These are phyloP conservation scores for Aspergillus hortae DNA, from an alignment of 2,329 filamentous ascomycete genomes.

Conservation along the genomic window DNA sequence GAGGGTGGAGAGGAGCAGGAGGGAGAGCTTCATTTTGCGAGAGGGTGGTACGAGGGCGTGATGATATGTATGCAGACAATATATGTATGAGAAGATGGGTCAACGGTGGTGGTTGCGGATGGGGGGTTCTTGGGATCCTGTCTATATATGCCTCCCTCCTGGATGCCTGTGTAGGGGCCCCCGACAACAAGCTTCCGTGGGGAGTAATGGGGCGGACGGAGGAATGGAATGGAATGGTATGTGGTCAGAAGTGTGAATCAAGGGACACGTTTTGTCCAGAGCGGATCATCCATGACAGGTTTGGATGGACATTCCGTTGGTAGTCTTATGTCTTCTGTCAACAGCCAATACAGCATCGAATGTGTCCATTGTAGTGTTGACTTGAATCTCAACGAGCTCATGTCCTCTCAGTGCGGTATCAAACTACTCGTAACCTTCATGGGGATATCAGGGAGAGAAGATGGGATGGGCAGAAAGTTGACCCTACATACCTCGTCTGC, in stretches of 20 bases:
- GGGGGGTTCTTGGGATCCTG: background rate
- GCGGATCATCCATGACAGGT: too few species aligned
- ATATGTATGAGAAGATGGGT: background rate
- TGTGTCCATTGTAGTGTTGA: too few species aligned
- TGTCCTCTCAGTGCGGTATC: too few species aligned
- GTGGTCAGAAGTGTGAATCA: background rate
- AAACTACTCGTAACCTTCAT: too few species aligned
- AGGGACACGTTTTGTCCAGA: background rate
- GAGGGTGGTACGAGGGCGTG: background rate
- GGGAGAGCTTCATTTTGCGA: conserved; percentile 6
- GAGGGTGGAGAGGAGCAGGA: conserved; percentile 3
- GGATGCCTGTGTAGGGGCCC: background rate
- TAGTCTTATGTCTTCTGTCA: too few species aligned
- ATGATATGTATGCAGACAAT: background rate
- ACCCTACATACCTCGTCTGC: background rate
- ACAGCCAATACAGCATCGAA: too few species aligned
- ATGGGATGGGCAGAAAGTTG: background rate
- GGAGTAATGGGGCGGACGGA: background rate
- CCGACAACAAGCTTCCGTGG: background rate
- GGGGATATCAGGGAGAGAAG: too few species aligned
- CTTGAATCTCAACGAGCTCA: too few species aligned
- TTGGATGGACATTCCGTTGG: too few species aligned
- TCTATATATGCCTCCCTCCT: background rate
- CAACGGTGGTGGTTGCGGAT: too few species aligned
- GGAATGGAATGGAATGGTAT: background rate